Evolutionary conservation across 2,329 filamentous ascomycete species (phyloP).

Genomic region (Aureobasidium sp.): DNA sequence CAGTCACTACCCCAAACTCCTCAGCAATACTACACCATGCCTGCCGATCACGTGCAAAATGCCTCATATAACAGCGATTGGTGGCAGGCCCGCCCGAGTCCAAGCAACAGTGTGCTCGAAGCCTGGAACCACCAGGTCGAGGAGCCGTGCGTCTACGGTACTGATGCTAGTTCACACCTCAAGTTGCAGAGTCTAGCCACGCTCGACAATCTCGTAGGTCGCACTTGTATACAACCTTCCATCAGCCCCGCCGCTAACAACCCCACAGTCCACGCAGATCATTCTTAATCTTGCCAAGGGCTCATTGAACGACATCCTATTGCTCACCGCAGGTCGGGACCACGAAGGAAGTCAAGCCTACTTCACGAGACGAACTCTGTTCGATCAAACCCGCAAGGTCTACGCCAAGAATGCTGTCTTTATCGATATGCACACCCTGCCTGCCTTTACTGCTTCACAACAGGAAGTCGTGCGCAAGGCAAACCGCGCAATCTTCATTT

Average conservation of each 20-base stretch:
- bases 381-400: conserved; percentile 55
- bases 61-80: not conserved
- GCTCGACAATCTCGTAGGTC: conserved; percentile 44
- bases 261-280: conserved; percentile 45
- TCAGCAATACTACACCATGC: conserved; percentile 6
- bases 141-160: conserved; percentile 22
- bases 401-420: conserved; percentile 51
- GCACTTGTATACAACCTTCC: not conserved
- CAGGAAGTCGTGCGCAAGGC: conserved; percentile 54
- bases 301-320: conserved; percentile 48
- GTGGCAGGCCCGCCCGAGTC: not conserved
- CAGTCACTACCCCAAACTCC: not conserved
- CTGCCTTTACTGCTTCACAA: conserved; percentile 35
- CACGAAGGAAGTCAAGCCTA: conserved; percentile 52
- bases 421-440: conserved; percentile 31
- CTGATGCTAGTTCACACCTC: conserved; percentile 38
- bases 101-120: not conserved
- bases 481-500: conserved; percentile 57
- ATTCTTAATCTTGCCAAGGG: conserved; percentile 50
- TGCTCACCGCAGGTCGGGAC: conserved; percentile 47
- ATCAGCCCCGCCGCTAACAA: not conserved
- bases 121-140: conserved; percentile 6
- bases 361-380: conserved; percentile 51
- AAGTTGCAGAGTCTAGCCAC: conserved; percentile 54
- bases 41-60: not conserved